phyloP scores from a whole-genome alignment of 805 yeast species.

The Metschnikowia picachoensis region DNA sequence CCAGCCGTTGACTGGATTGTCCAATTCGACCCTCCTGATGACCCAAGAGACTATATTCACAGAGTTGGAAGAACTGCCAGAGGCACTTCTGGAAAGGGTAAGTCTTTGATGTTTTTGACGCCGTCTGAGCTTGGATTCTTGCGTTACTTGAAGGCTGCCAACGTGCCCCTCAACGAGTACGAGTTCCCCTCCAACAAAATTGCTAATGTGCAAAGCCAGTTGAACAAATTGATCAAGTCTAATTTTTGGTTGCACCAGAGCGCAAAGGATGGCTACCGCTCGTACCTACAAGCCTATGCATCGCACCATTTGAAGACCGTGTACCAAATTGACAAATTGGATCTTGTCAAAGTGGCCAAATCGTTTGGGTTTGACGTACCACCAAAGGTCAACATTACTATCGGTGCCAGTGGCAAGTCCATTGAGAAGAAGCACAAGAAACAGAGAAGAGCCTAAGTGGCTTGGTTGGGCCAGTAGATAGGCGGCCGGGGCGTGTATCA shows the following conservation, averaged over 20 bases:
- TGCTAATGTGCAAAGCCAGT: conserved; percentile 92
- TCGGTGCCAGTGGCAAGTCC: conserved; percentile 85
- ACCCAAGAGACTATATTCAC: conserved; percentile 98
- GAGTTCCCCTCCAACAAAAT: conserved; percentile 93
- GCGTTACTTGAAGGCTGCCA: conserved; percentile 92
- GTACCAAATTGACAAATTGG: conserved; percentile 92
- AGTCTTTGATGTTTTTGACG: conserved; percentile 89
- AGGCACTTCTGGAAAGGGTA: conserved; percentile 85
- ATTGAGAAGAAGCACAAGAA: conserved; percentile 46
- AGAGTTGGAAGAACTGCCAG: conserved; percentile 99
- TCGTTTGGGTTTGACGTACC: conserved; percentile 94
- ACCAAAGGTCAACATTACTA: conserved; percentile 93
- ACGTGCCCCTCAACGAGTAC: conserved; percentile 95
- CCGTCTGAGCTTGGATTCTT: conserved; percentile 94
- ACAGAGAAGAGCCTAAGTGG: conserved; percentile 29
- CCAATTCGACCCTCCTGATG: conserved; percentile 99
- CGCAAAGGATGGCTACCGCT: conserved; percentile 96
- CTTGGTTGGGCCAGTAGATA: neutral
- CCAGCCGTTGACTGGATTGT: conserved; percentile 99
- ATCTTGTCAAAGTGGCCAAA: conserved; percentile 89
- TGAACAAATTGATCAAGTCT: conserved; percentile 84
- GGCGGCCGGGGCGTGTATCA: conserved; percentile 10
- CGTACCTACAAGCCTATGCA: conserved; percentile 95
- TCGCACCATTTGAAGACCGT: conserved; percentile 95
- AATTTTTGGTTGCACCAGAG: conserved; percentile 93